Base-by-base conservation (phyloP, 2,329 filamentous ascomycete genomes). In the Triangularia setosa region DNA sequence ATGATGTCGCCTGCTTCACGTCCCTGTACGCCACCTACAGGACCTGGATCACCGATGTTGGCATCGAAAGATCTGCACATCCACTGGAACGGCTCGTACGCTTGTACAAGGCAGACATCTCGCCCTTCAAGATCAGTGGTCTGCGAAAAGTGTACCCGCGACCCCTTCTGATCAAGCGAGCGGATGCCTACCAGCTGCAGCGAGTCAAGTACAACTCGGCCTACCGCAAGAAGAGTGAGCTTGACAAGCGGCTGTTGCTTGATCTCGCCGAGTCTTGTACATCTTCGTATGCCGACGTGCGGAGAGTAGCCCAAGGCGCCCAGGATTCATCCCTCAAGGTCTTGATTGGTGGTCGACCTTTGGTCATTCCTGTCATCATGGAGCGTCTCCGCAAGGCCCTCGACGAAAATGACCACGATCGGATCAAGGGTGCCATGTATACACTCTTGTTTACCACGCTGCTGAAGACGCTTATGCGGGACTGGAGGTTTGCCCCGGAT, bases 21-120 rank as follows among this genome's bases (percentile, higher is more conserved):
- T 88, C 93, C 0, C 79, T 99, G 1, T 99, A 97, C 77, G 90
- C 90, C 23, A 92, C 94, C 1, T 99, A 97, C 75, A 85, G 92
- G 53, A 95, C 92, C 8, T 99, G 93, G 93, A 98, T 99, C 72
- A 93, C 96, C 1, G 95, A 99, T 72, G 93, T 99, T 48, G 95
- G 96, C 18, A 96, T 97, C 65, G 95, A 99, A 78, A 86, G 94
- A 65, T 97, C 94, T 18, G 94, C 95, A 0, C 95, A 97, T 75
- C 91, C 96, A 1, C 81, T 98, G 9, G 95, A 99, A 75, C 85
- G 95, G 21, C 89, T 98, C 14, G 87, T 90, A 4, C 87, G 93
- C 61, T 84, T 99, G 0, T 90, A 97, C 74, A 88, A 89, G 71
- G 89, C 92, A 5, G 95, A 99, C 72, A 90, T 93, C 65, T 87